Base-by-base conservation (phyloP, 2,329 filamentous ascomycete species). In the Aspergillus sp. region DNA sequence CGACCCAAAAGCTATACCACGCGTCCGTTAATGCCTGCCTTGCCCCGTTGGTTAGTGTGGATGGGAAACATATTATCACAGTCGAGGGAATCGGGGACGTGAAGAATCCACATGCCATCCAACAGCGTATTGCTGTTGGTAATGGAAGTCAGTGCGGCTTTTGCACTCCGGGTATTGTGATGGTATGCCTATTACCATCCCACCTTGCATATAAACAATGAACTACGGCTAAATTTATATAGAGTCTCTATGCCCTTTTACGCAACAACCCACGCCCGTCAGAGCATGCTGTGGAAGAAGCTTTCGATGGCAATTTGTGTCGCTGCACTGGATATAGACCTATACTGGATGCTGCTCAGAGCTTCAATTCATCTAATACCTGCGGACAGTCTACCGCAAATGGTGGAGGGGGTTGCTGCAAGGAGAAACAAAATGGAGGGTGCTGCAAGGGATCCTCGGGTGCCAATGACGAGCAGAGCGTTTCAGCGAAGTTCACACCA, bases 11-110 rank as follows among this genome's bases (percentile, higher is more conserved):
- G 64, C 88, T 97, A 56, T 97, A 97, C 62, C 91, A 98, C 74
- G 93, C 93, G 45, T 94, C 88, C 42, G 88, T 97, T 47, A 98
- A 98, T 64, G 93, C 93, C 34, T 98, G 93, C 64, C 75, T 98
- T 41, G 91, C 93, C 8, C 93, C 93, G 6, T 77, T 98, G 37
- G 87, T 90, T 53, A 95, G 90, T 58, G 80, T 89, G 94, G 57
- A 93, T 61, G 90, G 89, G 38, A 95, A 95, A 62, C 90, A 95
- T 75, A 87, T 95, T 58, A 90, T 95, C 64, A 95, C 90, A 6
- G 82, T 95, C 37, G 89, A 95, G 67, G 89, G 89, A 9, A 90
- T 95, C 53, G 90, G 89, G 9, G 88, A 83, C 58, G 82, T 86
- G 13, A 82, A 89, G 61, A 77, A 74, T 32, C 89, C 90, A 7